These are phyloP conservation scores for Penicillium occitanis DNA, from an alignment of 2,329 filamentous ascomycete species.

Conservation along the genomic window DNA sequence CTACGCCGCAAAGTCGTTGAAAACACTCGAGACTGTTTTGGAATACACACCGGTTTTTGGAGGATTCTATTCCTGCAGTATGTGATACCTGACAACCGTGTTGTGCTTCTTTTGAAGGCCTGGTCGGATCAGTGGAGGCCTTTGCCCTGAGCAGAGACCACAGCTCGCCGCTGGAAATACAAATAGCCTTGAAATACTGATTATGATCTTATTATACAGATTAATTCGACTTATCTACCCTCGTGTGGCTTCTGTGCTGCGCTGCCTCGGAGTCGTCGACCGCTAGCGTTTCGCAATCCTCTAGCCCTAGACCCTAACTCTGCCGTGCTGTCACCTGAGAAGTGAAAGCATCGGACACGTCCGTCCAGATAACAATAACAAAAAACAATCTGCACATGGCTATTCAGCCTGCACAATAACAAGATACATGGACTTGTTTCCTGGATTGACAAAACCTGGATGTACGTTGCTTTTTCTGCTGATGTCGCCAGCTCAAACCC, in stretches of 20 bases:
- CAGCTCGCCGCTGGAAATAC: neutral
- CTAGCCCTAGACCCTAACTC: slow-evolving; percentile 22
- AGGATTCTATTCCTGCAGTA: neutral
- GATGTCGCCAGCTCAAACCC: slow-evolving; percentile 13
- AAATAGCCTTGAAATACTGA: neutral
- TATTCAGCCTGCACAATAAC: neutral
- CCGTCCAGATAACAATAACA: neutral
- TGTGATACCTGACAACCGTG: neutral
- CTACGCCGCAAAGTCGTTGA: neutral
- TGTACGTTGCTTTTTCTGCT: slow-evolving; percentile 14
- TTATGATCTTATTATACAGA: neutral
- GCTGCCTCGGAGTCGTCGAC: slow-evolving; percentile 2
- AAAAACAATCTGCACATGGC: slow-evolving; percentile 1
- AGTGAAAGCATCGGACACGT: neutral
- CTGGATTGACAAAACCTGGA: neutral
- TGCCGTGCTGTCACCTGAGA: slow-evolving; percentile 6
- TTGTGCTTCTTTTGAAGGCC: neutral
- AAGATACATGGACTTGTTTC: slow-evolving; percentile 13
- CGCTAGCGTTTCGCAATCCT: slow-evolving; percentile 5
- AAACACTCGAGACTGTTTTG: neutral
- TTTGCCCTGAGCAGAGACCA: slow-evolving; percentile 5
- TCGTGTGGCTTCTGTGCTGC: neutral
- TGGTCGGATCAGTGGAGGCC: slow-evolving; percentile 6
- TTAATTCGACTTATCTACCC: neutral
- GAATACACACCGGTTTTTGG: neutral